Conservation (phyloP, 169 alveolate species). For the Plasmodium gallinaceum region DNA sequence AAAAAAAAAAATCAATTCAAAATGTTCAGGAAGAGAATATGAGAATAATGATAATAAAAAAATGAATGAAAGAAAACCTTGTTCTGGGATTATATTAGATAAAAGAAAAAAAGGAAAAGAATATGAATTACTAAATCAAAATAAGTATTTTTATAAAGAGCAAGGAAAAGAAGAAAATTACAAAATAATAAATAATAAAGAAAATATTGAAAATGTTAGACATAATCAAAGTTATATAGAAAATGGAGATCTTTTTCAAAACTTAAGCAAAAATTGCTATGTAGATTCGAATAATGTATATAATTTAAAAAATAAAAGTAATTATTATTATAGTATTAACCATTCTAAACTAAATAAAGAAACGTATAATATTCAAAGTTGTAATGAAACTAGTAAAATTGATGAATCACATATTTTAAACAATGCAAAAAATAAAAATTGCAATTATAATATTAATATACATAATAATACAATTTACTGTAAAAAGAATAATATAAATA, state of each 20-base stretch:
- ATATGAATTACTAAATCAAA: background rate
- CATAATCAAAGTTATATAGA: constrained; percentile 7
- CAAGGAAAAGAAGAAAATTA: background rate
- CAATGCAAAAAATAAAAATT: constrained; percentile 1
- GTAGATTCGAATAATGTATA: constrained; percentile 3
- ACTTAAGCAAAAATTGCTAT: constrained; percentile 1
- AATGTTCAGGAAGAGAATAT: background rate
- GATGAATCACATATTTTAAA: constrained; percentile 4
- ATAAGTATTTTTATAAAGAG: constrained; percentile 2
- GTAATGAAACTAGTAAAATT: background rate
- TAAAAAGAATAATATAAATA: too few species aligned
- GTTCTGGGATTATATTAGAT: background rate
- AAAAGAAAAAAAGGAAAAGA: background rate
- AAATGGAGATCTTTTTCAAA: background rate
- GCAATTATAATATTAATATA: background rate
- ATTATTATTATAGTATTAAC: background rate
- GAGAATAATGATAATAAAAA: background rate
- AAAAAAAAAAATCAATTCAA: constrained; percentile 5
- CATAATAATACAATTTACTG: constrained; percentile 4
- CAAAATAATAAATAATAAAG: background rate
- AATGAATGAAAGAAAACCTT: constrained; percentile 2
- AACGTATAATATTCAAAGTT: background rate
- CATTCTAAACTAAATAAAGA: constrained; percentile 4
- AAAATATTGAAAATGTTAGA: constrained; percentile 9
- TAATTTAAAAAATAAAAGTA: constrained; percentile 8